Conservation (phyloP, 2,329 filamentous ascomycete genomes). For the Neurospora crassa region DNA sequence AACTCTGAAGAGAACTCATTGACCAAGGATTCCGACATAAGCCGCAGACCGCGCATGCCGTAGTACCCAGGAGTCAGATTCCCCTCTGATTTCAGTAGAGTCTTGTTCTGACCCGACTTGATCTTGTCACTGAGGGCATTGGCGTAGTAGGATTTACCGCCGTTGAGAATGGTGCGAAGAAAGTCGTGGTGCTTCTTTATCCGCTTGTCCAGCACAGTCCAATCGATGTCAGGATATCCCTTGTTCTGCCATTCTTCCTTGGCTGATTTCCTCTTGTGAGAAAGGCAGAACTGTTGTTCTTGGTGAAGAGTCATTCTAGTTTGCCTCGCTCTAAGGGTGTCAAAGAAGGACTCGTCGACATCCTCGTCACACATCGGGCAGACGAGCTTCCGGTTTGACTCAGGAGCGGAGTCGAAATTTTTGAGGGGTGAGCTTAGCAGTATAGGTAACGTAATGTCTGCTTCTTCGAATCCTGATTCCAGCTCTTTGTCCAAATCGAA, state of each 20-base stretch:
- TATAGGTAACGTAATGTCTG: too few relatives aligned
- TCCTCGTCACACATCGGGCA: constrained; percentile 60
- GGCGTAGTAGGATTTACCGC: constrained; percentile 52
- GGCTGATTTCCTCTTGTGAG: constrained; percentile 50
- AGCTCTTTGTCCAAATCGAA: too few relatives aligned
- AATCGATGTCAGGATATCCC: constrained; percentile 64
- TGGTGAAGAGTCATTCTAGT: constrained; percentile 43
- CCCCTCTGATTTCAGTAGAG: constrained; percentile 47
- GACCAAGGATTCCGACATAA: constrained; percentile 64
- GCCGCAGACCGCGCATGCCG: constrained; percentile 60
- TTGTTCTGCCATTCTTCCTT: constrained; percentile 35
- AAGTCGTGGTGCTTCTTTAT: constrained; percentile 45
- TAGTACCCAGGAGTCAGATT: constrained; percentile 72
- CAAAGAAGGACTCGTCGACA: constrained; percentile 47
- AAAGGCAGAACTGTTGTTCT: constrained; percentile 54
- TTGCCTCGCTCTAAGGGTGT: constrained; percentile 36
- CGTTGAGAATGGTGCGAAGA: constrained; percentile 51
- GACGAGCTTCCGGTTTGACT: constrained; percentile 16
- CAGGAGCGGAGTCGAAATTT: too few relatives aligned
- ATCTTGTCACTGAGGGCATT: constrained; percentile 44
- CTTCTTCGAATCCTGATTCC: too few relatives aligned
- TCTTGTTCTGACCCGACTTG: constrained; percentile 47
- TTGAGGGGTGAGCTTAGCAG: too few relatives aligned
- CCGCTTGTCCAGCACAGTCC: constrained; percentile 50
- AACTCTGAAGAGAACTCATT: constrained; percentile 48